Percentiles rank a stretch among this genome's conserved stretches.
phyloP scores from a whole-genome alignment of 352 stramenopile genomes.

The Pythium apleroticum region DNA sequence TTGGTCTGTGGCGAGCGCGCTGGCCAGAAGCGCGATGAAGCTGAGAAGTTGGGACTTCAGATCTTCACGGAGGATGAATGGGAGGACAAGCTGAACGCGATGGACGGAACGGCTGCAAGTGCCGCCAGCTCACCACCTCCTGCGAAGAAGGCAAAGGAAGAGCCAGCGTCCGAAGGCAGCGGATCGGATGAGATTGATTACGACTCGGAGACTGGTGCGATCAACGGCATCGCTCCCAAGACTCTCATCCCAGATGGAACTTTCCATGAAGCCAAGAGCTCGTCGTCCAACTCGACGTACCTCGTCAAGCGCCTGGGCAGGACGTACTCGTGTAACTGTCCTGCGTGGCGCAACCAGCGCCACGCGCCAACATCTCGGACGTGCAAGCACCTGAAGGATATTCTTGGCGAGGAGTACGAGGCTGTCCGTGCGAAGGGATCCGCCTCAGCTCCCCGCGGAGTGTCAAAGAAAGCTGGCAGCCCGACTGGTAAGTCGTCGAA shows the following conservation, averaged over 20 bases:
- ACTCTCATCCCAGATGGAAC: slow-evolving; percentile 37
- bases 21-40: slow-evolving; percentile 34
- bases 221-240: slow-evolving; percentile 45
- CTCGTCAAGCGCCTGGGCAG: slow-evolving; percentile 47
- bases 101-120: background rate
- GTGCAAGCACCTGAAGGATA: slow-evolving; percentile 64
- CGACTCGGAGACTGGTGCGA: slow-evolving; percentile 42
- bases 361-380: slow-evolving; percentile 43
- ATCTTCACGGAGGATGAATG: slow-evolving; percentile 38
- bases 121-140: slow-evolving; percentile 10
- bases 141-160: slow-evolving; percentile 14
- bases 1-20: slow-evolving; percentile 35
- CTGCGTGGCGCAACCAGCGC: slow-evolving; percentile 66
- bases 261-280: slow-evolving; percentile 49
- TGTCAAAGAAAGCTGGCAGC: background rate
- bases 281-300: slow-evolving; percentile 57
- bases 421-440: slow-evolving; percentile 28
- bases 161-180: too few species aligned
- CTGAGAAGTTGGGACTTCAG: slow-evolving; percentile 30
- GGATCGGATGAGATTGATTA: slow-evolving; percentile 26
- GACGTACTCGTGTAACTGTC: slow-evolving; percentile 63
- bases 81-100: slow-evolving; percentile 25
- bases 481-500: slow-evolving; percentile 1
- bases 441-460: slow-evolving; percentile 22
- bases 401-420: slow-evolving; percentile 56